Evolutionary conservation across 2,329 filamentous ascomycete species (phyloP).

Genomic region (Aspergillus texensis): DNA sequence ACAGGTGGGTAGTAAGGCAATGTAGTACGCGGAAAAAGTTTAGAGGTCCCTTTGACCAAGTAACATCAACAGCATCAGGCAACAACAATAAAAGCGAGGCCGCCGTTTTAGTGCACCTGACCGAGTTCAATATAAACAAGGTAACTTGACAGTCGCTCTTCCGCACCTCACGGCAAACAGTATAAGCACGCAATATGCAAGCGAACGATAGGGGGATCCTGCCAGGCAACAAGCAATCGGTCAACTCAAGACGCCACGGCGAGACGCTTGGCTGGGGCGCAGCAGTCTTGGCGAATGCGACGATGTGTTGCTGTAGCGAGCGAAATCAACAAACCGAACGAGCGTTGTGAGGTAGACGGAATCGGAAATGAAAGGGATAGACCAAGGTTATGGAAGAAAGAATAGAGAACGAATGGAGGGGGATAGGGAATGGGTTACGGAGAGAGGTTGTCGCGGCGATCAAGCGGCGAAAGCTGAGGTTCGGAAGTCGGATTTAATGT

Average conservation of each 20-base stretch:
- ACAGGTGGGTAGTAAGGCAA: conserved; percentile 9
- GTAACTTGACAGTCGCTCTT: not conserved
- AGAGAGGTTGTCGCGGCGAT: conserved; percentile 1
- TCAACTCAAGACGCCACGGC: conserved; percentile 4
- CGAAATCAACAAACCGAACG: not conserved
- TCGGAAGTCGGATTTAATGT: not conserved
- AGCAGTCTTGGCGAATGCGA: conserved; percentile 14
- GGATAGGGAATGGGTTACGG: not conserved
- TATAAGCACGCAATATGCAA: conserved; percentile 4
- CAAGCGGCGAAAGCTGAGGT: not conserved
- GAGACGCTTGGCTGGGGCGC: conserved; percentile 13
- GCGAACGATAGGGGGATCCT: conserved; percentile 7
- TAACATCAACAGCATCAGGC: conserved; percentile 19
- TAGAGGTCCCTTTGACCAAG: not conserved
- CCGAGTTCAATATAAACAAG: not conserved
- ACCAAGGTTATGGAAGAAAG: not conserved
- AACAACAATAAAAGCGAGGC: conserved; percentile 18
- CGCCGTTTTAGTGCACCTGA: not conserved
- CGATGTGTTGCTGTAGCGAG: not conserved
- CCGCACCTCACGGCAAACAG: not conserved
- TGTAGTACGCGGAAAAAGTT: not conserved
- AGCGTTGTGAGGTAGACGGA: not conserved
- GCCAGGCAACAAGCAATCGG: conserved; percentile 4
- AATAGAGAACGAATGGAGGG: not conserved
- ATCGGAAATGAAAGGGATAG: too few species aligned